Evolutionary conservation across 106 monocot genomes (phyloP), one percentile per base, ranked within the genome.

Genomic region (Acorus calamus): DNA sequence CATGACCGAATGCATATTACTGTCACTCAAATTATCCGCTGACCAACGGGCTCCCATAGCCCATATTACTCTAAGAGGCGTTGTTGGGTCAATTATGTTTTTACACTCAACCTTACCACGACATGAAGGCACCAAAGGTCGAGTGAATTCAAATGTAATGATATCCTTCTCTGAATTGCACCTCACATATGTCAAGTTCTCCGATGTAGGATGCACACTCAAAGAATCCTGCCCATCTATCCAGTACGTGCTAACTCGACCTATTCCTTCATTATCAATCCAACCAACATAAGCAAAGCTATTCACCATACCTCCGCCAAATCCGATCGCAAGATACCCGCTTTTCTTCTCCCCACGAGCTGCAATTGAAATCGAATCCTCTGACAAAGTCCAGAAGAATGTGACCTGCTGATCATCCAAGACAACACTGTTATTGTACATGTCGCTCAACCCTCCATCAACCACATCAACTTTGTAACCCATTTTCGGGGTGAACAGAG

Each of bases 401-500:
- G 86, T 78, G 13, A 87, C 90, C 14, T 83, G 90, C 57, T 84
- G 89, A 75, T 96, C 90, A 75, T 96, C 90, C 73, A 96, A 76
- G 12, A 87, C 10, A 28, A 83, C 94, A 72, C 80, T 96, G 54
- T 83, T 96, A 61, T 96, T 91, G 55, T 90, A 96, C 94, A 96
- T 96, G 64, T 96, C 94, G 3, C 82, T 78, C 13, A 96, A 78
- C 12, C 94, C 94, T 28, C 94, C 94, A 79, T 96, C 94, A 4
- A 96, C 94, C 14, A 96, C 94, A 57, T 84, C 76, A 70, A 96
- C 71, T 79, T 84, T 96, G 90, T 90, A 96, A 12, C 94, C 94
- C 94, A 96, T 96, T 64, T 96, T 96, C 60, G 71, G 70, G 53
- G 75, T 84, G 62, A 75, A 96, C 2, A 96, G 49, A 2, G 90